Evolutionary conservation across 176 grass and related monocot species (phyloP), one percentile per base, ranked within the genome.

Genomic region (Bothriochloa decipiens): DNA sequence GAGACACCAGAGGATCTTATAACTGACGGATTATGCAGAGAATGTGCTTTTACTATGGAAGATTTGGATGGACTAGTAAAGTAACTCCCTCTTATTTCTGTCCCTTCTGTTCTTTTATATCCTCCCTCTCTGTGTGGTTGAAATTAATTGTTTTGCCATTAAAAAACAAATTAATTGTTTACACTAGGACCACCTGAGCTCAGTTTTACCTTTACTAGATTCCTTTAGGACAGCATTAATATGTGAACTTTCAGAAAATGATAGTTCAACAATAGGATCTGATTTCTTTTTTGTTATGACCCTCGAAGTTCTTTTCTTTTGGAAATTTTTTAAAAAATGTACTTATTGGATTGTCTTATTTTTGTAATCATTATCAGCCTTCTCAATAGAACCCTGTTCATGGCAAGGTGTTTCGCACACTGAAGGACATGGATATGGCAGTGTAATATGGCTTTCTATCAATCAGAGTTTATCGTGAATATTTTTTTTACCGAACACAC

Each of bases 1-100:
- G 96, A 98, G 74, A 98, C 96, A 39, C 93, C 93, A 41, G 96
- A 95, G 83, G 96, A 98, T 83, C 93, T 98, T 49, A 83, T 98
- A 85, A 95, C 93, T 4, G 96, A 98, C 85, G 93, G 91, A 68
- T 89, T 98, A 77, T 98, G 96, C 80, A 93, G 96, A 85, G 96
- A 98, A 79, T 93, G 92, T 62, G 80, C 88, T 75, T 91, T 98
- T 78, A 93, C 86, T 28, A 70, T 64, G 83, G 91, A 98, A 71
- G 93, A 98, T 92, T 95, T 98, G 87, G 87, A 93, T 78, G 96
- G 96, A 41, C 67, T 95, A 47, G 29, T 98, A 82, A 93, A 94
- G 91, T 90, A 91, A 80, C 57, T 63, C 55, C 74, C 15, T 86
- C 23, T 67, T 73, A 79, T 40, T 82, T 62, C 6, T 15, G n/a